Evolutionary conservation across 441 rosid genomes (phyloP).

Genomic region (Flueggea neowawraea): DNA sequence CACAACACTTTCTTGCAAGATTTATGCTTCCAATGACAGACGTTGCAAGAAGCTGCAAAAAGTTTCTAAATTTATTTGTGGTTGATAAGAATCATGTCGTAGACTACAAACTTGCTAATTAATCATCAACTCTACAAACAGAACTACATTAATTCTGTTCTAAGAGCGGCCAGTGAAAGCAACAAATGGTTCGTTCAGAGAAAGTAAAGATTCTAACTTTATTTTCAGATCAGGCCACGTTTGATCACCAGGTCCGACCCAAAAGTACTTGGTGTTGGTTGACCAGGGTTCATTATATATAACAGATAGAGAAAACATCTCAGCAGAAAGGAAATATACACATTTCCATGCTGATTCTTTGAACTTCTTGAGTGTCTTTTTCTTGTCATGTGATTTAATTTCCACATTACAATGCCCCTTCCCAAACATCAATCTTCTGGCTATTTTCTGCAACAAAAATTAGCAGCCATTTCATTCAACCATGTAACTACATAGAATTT

Average conservation of each 20-base stretch:
- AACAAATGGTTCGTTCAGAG: neutral
- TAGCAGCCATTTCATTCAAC: slow-evolving; percentile 12
- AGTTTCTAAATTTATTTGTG: no score
- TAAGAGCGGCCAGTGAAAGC: no score
- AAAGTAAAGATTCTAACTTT: slow-evolving; percentile 46
- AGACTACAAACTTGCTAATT: no score
- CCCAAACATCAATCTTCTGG: slow-evolving; percentile 51
- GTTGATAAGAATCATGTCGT: slow-evolving; percentile 10
- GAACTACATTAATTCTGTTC: no score
- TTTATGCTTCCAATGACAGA: no score
- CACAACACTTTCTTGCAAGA: no score
- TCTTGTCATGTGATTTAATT: slow-evolving; percentile 22
- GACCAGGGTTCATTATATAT: slow-evolving; percentile 85
- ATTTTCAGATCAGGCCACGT: slow-evolving; percentile 80
- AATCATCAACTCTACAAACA: no score
- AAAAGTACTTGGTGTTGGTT: slow-evolving; percentile 64
- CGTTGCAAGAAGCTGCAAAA: no score
- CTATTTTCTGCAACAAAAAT: slow-evolving; percentile 48
- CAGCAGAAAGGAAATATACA: slow-evolving; percentile 72
- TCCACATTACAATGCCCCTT: slow-evolving; percentile 13
- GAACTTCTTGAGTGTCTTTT: slow-evolving; percentile 58
- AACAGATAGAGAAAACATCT: slow-evolving; percentile 52
- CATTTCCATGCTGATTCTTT: slow-evolving; percentile 96
- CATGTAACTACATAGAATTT: no score
- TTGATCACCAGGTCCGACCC: slow-evolving; percentile 82